These are phyloP conservation scores for Bruguiera parviflora DNA, from an alignment of 345 rosid genomes.

Conservation along the genomic window DNA sequence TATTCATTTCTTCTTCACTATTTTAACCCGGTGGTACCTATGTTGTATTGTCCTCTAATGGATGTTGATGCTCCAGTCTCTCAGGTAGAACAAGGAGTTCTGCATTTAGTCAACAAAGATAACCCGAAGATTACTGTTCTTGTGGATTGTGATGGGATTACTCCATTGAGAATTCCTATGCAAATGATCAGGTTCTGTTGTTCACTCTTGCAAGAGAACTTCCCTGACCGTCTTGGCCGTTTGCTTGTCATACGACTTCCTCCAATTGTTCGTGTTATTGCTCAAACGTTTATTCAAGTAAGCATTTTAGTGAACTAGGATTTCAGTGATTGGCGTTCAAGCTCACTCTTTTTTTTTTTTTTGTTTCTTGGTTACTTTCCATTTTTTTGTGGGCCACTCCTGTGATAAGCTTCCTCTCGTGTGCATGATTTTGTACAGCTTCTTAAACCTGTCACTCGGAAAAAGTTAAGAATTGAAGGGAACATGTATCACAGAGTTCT, in stretches of 20 bases:
- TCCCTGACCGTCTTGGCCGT: slow-evolving; percentile 79
- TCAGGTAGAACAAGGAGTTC: slow-evolving; percentile 81
- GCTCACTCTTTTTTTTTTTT: not conserved
- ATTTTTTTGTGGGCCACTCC: not conserved
- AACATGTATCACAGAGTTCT: slow-evolving; percentile 54
- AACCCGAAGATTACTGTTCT: slow-evolving; percentile 71
- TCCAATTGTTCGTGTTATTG: slow-evolving; percentile 75
- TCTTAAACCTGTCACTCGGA: slow-evolving; percentile 68
- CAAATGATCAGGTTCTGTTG: slow-evolving; percentile 86
- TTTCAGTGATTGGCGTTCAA: slow-evolving; percentile 2
- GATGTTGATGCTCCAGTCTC: slow-evolving; percentile 57
- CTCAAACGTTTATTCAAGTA: slow-evolving; percentile 89
- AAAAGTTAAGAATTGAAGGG: slow-evolving; percentile 85
- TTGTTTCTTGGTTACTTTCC: not conserved
- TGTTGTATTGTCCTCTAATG: not conserved
- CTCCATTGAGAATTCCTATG: slow-evolving; percentile 86
- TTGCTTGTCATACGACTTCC: slow-evolving; percentile 84
- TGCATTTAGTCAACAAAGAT: slow-evolving; percentile 51
- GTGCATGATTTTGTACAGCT: slow-evolving; percentile 40
- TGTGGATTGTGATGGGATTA: slow-evolving; percentile 83
- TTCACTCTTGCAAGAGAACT: slow-evolving; percentile 82
- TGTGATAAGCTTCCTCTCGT: not conserved
- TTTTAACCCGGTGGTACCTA: too few species aligned
- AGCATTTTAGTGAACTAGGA: slow-evolving; percentile 10
- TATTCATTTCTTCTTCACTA: too few species aligned